These are phyloP conservation scores for Tubosaeta sp. DNA, from an alignment of 768 basidiomycete genomes.

Conservation along the genomic window DNA sequence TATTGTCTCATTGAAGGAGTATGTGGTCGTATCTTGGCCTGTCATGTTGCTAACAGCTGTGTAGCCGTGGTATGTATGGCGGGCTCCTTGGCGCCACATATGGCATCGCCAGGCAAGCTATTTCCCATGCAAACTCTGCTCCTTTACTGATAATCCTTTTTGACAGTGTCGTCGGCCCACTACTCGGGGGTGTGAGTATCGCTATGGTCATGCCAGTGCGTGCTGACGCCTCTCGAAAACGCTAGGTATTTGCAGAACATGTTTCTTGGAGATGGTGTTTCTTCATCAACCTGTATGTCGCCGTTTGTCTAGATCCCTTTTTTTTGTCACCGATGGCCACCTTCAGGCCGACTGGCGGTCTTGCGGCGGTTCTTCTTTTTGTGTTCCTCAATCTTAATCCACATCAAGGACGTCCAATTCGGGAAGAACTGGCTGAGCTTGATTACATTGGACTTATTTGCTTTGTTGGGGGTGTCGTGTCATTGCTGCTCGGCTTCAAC, in stretches of 20 bases:
- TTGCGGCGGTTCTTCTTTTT: slow-evolving; percentile 59
- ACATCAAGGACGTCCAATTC: slow-evolving; percentile 52
- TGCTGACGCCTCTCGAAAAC: slow-evolving; percentile 1
- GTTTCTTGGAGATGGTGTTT: slow-evolving; percentile 85
- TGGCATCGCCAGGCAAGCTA: slow-evolving; percentile 51
- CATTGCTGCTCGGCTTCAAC: slow-evolving; percentile 69
- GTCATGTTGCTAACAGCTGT: background rate
- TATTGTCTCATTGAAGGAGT: slow-evolving; percentile 77
- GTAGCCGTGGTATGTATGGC: slow-evolving; percentile 70
- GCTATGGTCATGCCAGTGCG: slow-evolving; percentile 1
- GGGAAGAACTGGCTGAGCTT: slow-evolving; percentile 58
- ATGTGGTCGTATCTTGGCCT: slow-evolving; percentile 18
- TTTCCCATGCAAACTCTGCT: background rate
- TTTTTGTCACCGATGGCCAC: background rate
- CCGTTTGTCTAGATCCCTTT: background rate
- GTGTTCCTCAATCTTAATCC: slow-evolving; percentile 80
- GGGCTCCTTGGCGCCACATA: slow-evolving; percentile 74
- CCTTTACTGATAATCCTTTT: background rate
- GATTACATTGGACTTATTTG: slow-evolving; percentile 67
- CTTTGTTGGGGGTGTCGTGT: slow-evolving; percentile 62
- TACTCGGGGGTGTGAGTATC: slow-evolving; percentile 67
- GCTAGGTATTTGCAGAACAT: slow-evolving; percentile 64
- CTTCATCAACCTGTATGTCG: slow-evolving; percentile 66
- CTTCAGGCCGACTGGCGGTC: slow-evolving; percentile 67
- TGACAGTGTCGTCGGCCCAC: slow-evolving; percentile 63